Base-by-base conservation (phyloP, 495 filamentous ascomycete species). In the Cudoniella acicularis region DNA sequence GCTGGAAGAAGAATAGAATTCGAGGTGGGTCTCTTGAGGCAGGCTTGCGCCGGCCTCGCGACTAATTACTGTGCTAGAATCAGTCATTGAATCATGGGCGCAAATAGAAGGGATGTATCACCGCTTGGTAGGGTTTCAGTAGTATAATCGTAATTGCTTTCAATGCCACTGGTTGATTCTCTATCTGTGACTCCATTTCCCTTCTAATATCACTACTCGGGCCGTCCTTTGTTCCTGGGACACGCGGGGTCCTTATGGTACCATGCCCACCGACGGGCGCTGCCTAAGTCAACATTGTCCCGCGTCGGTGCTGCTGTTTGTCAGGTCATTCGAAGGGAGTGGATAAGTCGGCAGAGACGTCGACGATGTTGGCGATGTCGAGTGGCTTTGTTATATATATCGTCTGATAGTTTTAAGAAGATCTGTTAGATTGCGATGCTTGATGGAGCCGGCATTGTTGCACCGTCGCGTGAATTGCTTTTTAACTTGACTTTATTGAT, bases 191-290 rank as follows among this genome's bases (percentile, higher is more conserved):
- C 21, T 11, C 9, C 17, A 36, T 36, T 36, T 13, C 30, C 30
- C 30, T 36, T 36, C 30, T 36, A 13, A 6, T 13, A 36, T 36
- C 13, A 36, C 30, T 36, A 6, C 4, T 36, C 13, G 13, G 13
- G 30, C 30, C 30, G 30, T 36, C 13, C 30, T 13, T 13, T 4
- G n/a, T 57, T 48, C 23, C 54, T 52, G 21, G 63, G 53, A 27
- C 63, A 58, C 16, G 59, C 59, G 49, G 27, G 57, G 51, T 62
- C 46, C 36, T 61, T 60, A 53, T 47, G 58, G 46, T 63, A 65
- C 63, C 55, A 63, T 57, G 49, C 54, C 60, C 63, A 65, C 25
- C 54, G 63, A 45, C 54, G 41, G 41, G 60, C 60, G 41, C 25
- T 42, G n/a, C 49, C 16, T 10, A 57, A 50, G 49, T 52, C 49